phyloP scores from a whole-genome alignment of 257 asterid genomes.

The Rehmannia glutinosa region DNA sequence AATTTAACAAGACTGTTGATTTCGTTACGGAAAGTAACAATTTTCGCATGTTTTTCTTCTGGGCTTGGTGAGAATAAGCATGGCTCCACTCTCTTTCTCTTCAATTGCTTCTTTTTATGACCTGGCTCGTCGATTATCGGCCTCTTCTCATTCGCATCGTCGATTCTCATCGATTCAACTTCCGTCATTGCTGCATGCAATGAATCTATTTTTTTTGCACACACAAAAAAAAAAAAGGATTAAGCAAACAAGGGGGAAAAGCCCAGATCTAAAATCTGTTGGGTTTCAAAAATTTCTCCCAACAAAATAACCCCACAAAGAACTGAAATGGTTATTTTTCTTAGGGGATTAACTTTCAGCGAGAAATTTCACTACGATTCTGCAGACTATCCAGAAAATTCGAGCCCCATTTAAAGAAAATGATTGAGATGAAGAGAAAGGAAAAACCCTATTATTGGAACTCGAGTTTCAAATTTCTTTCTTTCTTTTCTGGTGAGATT shows the following conservation, averaged over 20 bases:
- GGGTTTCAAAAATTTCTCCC: neutral
- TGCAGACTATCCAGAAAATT: neutral
- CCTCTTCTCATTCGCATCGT: constrained; percentile 11
- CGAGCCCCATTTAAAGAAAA: neutral
- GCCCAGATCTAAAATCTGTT: neutral
- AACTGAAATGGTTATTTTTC: no score
- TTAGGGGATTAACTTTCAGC: neutral
- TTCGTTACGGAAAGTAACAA: constrained; percentile 42
- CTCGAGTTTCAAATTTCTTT: neutral
- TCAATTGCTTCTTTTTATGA: constrained; percentile 24
- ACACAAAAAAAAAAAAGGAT: neutral
- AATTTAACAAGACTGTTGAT: constrained; percentile 43
- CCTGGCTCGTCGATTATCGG: neutral
- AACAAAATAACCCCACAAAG: no score
- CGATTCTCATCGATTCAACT: constrained; percentile 24
- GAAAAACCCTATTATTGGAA: constrained; percentile 1
- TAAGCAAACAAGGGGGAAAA: neutral
- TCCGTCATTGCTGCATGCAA: constrained; percentile 30
- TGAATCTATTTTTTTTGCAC: neutral
- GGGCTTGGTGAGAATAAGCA: constrained; percentile 3
- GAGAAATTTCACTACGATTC: neutral
- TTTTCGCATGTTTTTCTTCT: constrained; percentile 47
- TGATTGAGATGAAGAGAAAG: neutral
- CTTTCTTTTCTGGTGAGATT: neutral
- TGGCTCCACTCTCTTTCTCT: constrained; percentile 34